Evolutionary conservation across 148 eudicot genomes (phyloP), one percentile per base, ranked within the genome.

Genomic region (Amaranthus hypochondriacus): DNA sequence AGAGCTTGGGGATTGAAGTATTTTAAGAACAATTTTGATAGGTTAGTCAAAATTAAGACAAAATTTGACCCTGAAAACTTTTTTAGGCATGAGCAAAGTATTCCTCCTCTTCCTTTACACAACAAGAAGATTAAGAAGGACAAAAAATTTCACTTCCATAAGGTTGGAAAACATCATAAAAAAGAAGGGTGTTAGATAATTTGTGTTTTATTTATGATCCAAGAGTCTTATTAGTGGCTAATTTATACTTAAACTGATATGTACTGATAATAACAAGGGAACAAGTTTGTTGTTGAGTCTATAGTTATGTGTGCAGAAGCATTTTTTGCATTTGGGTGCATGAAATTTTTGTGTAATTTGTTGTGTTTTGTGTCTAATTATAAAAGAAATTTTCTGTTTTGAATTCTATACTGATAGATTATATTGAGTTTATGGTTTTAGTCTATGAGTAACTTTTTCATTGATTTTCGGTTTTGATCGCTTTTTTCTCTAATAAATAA

Each of bases 1-100:
- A 59, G 68, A 48, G 12, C 67, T 75, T 80, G 82, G 82, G 82
- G 82, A 12, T 1, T 63, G 7, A 75, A 53, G 72, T 80, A 75
- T 39, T 80, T 51, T 12, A 80, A 80, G 76, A 52, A 72, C 42
- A 80, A 80, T 15, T 80, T 75, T 15, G 66, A 75, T 11, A 75
- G 79, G 64, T 54, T 80, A 58, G 82, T 80, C 46, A 78, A 80
- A 60, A 71, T 75, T 59, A 80, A 80, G 66, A 65, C 79, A 0
- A 71, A 80, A 39, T 71, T 75, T 6, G 82, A 80, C 48, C 82
- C 82, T 18, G 64, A 75, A 0, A 80, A 80, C 57, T 80, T 80
- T 56, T 80, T 80, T 49, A 75, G 76, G 61, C 82, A 80, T 14
- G 82, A 80, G 46, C 82, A 80, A 48, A 80, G 76, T 47, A 80